Conservation (phyloP, 1,139 yeast genomes). For the Debaryomyces fabryi region DNA sequence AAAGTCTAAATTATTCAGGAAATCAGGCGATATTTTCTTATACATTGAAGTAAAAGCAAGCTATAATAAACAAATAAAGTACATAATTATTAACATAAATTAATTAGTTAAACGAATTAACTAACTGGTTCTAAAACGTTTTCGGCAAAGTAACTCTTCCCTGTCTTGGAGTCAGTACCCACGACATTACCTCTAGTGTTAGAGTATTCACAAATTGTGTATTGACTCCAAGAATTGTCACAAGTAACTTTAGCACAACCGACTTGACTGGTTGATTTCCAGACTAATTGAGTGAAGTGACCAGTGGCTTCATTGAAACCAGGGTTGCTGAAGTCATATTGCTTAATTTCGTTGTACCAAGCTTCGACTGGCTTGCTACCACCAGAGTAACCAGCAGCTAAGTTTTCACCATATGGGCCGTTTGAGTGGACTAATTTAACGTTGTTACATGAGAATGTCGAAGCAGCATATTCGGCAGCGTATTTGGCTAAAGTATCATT, state of each 20-base stretch:
- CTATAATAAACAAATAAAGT: conserved; percentile 4
- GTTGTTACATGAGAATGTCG: conserved; percentile 51
- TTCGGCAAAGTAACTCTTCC: conserved; percentile 44
- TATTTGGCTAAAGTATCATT: conserved; percentile 47
- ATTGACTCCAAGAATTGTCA: conserved; percentile 52
- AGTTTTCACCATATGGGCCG: conserved; percentile 62
- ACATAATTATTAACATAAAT: conserved; percentile 2
- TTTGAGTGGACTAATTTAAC: conserved; percentile 54
- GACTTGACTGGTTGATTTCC: conserved; percentile 56
- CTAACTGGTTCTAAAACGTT: conserved; percentile 50
- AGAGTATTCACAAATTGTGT: conserved; percentile 69
- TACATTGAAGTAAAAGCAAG: neutral
- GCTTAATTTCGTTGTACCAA: conserved; percentile 65
- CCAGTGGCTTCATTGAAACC: conserved; percentile 51
- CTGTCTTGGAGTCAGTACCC: conserved; percentile 35
- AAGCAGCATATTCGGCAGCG: conserved; percentile 50
- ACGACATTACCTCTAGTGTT: conserved; percentile 61
- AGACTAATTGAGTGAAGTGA: conserved; percentile 73
- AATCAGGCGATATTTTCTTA: neutral
- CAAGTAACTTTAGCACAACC: conserved; percentile 67
- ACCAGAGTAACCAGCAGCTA: conserved; percentile 55
- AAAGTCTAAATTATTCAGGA: neutral
- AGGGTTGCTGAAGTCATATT: conserved; percentile 51
- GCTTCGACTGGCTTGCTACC: conserved; percentile 58
- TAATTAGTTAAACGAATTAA: neutral